Base-by-base conservation (phyloP, 306 rosid genomes). In the Hippophae tibetana region DNA sequence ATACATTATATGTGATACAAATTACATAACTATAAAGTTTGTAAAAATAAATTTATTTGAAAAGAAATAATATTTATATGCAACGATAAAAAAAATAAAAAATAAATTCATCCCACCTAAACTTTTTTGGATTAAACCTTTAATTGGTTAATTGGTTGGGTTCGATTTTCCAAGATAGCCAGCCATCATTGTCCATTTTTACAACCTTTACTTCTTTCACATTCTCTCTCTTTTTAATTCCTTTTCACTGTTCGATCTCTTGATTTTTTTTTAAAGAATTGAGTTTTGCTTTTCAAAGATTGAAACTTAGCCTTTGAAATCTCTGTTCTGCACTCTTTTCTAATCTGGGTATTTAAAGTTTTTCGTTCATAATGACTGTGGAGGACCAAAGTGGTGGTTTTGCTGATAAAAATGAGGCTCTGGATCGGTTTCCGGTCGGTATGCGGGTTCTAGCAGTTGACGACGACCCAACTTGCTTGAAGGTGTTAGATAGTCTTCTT, bases 361-460 rank as follows among this genome's bases (percentile, higher is more conserved):
- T 59, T 41, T 38, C 27, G 47, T 13, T 65, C 55, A 43, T 60
- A 18, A 84, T 82, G 86, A 78, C 65, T 25, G 80, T 72, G 78
- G 92, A 72, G 70, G 57, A 67, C 52, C 89, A 74, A 72, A 81
- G 70, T 58, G 62, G 42, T 57, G 60, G 42, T 57, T 58, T 69
- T 60, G 61, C 46, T 49, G 62, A 56, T 48, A 75, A 73, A 56
- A 76, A 73, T 60, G 77, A 40, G 12, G 51, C 56, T 25, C 7
- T 46, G 27, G 87, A 80, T 58, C 66, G 27, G 52, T 90, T 90
- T 69, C 94, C 95, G 5, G 82, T 71, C 52, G 97, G 97, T 49
- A 84, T 90, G 97, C 79, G 84, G 51, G 94, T 90, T 72, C 82
- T 90, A 14, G 95, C 88, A 3, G 97, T 87, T 43, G 97, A 90